A percentile compares a stretch with the other conserved stretches of the same genome.
These are phyloP conservation scores for Amanita exitialis DNA, from an alignment of 768 basidiomycete genomes.

Conservation along the genomic window DNA sequence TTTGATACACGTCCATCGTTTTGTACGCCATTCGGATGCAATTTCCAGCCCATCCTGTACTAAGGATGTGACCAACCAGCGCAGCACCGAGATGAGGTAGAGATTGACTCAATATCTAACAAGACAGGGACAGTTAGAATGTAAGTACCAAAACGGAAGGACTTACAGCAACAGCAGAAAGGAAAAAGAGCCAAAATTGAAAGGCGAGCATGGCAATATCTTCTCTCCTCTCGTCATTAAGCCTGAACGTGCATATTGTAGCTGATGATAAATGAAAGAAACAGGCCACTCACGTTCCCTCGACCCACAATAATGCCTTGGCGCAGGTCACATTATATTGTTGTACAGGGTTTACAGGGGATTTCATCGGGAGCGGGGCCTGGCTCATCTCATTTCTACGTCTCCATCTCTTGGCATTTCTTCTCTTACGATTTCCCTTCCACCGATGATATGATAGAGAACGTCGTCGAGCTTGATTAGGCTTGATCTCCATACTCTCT, in stretches of 20 bases:
- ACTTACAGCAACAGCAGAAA: conserved; percentile 37
- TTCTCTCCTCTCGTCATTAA: conserved; percentile 33
- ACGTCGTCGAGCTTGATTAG: not conserved
- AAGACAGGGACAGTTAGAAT: not conserved
- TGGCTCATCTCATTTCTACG: not conserved
- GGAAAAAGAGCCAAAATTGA: conserved; percentile 36
- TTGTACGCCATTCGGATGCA: conserved; percentile 23
- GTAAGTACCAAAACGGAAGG: not conserved
- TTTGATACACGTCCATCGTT: conserved; percentile 22
- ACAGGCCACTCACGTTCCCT: conserved; percentile 27
- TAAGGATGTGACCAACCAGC: conserved; percentile 34
- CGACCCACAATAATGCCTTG: conserved; percentile 34
- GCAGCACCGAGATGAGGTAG: conserved; percentile 41
- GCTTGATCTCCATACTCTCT: not conserved
- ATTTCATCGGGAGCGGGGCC: conserved; percentile 2
- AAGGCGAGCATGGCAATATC: conserved; percentile 36
- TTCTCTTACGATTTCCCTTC: not conserved
- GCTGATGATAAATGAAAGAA: not conserved
- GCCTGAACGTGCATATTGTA: conserved; percentile 13
- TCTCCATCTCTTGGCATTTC: not conserved
- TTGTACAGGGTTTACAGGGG: not conserved
- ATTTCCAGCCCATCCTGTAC: conserved; percentile 37
- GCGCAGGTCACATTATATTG: conserved; percentile 20
- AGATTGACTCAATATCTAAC: conserved; percentile 39
- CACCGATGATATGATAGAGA: not conserved